Evolutionary conservation across 192 early-diverging fungal genomes (phyloP).

Genomic region (Entrophospora sp.): DNA sequence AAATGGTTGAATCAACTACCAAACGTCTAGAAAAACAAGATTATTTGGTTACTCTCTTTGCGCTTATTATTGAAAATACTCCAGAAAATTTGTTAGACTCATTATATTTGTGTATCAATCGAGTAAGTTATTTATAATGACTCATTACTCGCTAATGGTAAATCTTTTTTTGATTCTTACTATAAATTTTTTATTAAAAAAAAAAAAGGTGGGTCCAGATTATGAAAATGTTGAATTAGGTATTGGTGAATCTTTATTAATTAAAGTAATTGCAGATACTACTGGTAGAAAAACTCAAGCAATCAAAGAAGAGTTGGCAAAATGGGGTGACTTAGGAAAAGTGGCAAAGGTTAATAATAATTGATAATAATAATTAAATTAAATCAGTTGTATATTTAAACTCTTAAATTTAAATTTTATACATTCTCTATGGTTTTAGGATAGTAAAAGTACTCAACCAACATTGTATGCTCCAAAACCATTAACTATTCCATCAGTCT

Average conservation of each 20-base stretch:
- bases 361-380: too few relatives aligned
- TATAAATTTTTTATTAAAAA: background rate
- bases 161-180: background rate
- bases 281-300: constrained; percentile 67
- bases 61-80: constrained; percentile 49
- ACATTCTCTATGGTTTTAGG: constrained; percentile 20
- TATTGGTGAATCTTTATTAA: constrained; percentile 85
- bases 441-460: constrained; percentile 73
- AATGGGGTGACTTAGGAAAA: constrained; percentile 80
- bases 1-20: constrained; percentile 77
- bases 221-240: constrained; percentile 95
- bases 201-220: constrained; percentile 74
- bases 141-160: background rate
- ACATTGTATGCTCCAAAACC: constrained; percentile 77
- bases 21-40: constrained; percentile 77
- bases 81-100: constrained; percentile 60
- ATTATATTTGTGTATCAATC: constrained; percentile 89
- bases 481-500: constrained; percentile 72
- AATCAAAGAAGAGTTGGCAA: constrained; percentile 72
- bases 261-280: constrained; percentile 87
- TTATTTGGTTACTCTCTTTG: constrained; percentile 62
- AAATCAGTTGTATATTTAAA: too few relatives aligned
- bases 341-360: constrained; percentile 62
- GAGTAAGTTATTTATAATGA: constrained; percentile 36
- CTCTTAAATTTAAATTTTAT: too few relatives aligned